phyloP scores from a whole-genome alignment of 1,284 basidiomycete genomes.

The Ustilago tritici region DNA sequence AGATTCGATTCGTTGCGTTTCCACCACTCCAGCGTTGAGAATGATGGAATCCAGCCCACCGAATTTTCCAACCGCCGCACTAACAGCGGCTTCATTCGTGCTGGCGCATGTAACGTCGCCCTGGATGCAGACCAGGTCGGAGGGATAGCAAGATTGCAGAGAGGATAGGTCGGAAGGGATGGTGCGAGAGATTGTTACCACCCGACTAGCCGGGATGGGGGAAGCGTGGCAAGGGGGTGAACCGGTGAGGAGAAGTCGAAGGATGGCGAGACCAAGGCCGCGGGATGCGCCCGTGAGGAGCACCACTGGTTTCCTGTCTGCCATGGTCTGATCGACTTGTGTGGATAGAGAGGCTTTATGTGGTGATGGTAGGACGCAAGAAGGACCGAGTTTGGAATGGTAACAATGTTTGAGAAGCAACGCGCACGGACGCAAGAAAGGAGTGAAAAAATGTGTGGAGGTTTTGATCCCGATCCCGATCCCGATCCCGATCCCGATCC shows the following conservation, averaged over 20 bases:
- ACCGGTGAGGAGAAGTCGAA: conserved; percentile 74
- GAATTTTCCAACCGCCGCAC: conserved; percentile 75
- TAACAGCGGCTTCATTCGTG: conserved; percentile 75
- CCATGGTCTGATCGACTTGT: conserved; percentile 7
- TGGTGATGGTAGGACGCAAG: background rate
- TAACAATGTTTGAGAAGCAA: background rate
- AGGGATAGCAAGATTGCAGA: conserved; percentile 71
- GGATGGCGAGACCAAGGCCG: conserved; percentile 83
- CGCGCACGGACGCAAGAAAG: conserved; percentile 10
- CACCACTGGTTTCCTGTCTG: conserved; percentile 50
- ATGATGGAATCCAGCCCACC: conserved; percentile 79
- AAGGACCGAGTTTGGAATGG: background rate
- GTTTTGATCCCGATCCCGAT: no score
- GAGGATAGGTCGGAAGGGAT: conserved; percentile 76
- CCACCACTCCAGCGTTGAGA: conserved; percentile 81
- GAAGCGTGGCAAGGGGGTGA: conserved; percentile 20
- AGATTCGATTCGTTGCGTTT: conserved; percentile 58
- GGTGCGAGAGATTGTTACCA: conserved; percentile 82
- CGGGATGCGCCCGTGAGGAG: conserved; percentile 68
- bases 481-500: no score
- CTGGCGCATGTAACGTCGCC: conserved; percentile 77
- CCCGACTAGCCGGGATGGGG: conserved; percentile 71
- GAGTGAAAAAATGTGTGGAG: no score
- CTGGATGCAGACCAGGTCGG: conserved; percentile 71
- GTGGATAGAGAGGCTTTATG: conserved; percentile 2